Percentiles rank a stretch among this genome's conserved stretches.
These are phyloP conservation scores for Pichia paraexigua DNA, from an alignment of 805 yeast genomes.

Conservation along the genomic window DNA sequence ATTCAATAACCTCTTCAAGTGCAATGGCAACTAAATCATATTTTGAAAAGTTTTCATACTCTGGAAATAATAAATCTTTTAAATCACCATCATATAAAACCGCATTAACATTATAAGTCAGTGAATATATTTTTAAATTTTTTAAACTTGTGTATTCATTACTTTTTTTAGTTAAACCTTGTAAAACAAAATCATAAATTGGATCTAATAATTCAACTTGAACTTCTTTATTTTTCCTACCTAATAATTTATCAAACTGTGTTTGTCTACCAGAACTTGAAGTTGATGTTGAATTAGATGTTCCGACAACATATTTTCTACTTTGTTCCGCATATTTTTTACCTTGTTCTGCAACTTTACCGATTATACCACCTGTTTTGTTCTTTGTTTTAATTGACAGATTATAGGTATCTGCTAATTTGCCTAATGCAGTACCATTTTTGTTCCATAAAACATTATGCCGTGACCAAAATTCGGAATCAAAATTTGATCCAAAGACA, in stretches of 20 bases:
- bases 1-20: slow-evolving; percentile 81
- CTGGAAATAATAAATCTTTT: slow-evolving; percentile 39
- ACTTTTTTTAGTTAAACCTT: slow-evolving; percentile 33
- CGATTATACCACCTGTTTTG: slow-evolving; percentile 38
- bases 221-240: slow-evolving; percentile 39
- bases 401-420: slow-evolving; percentile 32
- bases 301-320: slow-evolving; percentile 13
- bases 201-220: slow-evolving; percentile 42
- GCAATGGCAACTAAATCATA: slow-evolving; percentile 74
- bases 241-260: slow-evolving; percentile 38
- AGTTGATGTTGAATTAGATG: slow-evolving; percentile 8
- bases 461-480: slow-evolving; percentile 25
- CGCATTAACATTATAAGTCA: slow-evolving; percentile 52
- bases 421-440: slow-evolving; percentile 35
- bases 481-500: slow-evolving; percentile 36
- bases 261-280: slow-evolving; percentile 19
- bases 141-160: slow-evolving; percentile 33
- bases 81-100: slow-evolving; percentile 36
- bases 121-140: slow-evolving; percentile 37
- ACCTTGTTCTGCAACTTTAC: slow-evolving; percentile 34
- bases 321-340: slow-evolving; percentile 24
- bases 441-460: slow-evolving; percentile 43
- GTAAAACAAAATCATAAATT: slow-evolving; percentile 42
- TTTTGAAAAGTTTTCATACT: slow-evolving; percentile 31
- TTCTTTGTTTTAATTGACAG: slow-evolving; percentile 32